A percentile compares a stretch with the other conserved stretches of the same genome.
phyloP scores from a whole-genome alignment of 1,284 basidiomycete genomes.

The Puccinia triticina region DNA sequence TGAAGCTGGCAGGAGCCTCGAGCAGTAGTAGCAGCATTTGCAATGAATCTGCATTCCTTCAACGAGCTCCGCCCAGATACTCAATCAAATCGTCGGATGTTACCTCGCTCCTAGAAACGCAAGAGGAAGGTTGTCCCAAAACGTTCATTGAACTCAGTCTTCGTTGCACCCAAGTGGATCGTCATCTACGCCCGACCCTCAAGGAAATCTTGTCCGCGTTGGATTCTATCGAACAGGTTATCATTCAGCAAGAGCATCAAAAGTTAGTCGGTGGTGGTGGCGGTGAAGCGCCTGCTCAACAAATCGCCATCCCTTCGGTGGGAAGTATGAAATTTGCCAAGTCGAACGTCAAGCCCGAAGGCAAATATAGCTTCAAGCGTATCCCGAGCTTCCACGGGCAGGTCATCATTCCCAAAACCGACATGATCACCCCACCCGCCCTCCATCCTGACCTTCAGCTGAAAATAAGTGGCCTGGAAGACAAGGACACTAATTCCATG shows the following conservation, averaged over 20 bases:
- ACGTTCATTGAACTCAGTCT: constrained; percentile 77
- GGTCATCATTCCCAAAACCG: constrained; percentile 25
- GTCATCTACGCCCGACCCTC: constrained; percentile 73
- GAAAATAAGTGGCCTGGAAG: background rate
- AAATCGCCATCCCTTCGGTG: constrained; percentile 9
- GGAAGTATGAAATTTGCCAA: constrained; percentile 43
- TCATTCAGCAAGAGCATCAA: constrained; percentile 68
- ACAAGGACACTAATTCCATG: constrained; percentile 5
- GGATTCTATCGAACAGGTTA: constrained; percentile 77
- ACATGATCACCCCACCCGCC: background rate
- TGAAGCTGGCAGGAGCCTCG: constrained; percentile 73
- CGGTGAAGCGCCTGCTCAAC: background rate
- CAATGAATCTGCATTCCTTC: constrained; percentile 65
- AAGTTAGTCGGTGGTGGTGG: background rate
- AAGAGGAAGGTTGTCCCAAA: constrained; percentile 75
- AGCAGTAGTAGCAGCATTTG: constrained; percentile 53
- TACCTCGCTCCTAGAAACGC: constrained; percentile 63
- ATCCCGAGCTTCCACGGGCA: constrained; percentile 48
- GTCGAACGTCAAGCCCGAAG: background rate
- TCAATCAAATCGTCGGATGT: constrained; percentile 78
- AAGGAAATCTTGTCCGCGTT: constrained; percentile 75
- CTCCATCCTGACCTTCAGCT: constrained; percentile 5
- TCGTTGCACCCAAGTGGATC: constrained; percentile 75
- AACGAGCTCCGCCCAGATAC: constrained; percentile 74
- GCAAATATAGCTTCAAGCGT: constrained; percentile 27